Percentiles rank a stretch among this genome's conserved stretches.
Conservation (phyloP, 768 basidiomycete species). For the Crassisporium funariophilum region DNA sequence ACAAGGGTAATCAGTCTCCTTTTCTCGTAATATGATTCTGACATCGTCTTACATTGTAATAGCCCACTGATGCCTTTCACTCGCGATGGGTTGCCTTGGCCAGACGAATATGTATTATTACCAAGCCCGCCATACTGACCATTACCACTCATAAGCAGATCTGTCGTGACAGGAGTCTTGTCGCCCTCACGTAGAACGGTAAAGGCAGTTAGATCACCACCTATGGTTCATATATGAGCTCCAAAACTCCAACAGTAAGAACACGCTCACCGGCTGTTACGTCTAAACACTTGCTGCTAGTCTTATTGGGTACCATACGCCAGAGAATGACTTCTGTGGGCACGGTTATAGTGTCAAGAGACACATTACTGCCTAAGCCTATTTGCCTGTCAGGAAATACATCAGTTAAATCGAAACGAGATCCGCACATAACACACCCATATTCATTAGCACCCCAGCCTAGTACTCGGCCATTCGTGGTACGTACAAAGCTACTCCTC, state of each 20-base stretch:
- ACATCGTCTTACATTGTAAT: constrained; percentile 73
- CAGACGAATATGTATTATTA: constrained; percentile 65
- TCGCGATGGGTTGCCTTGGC: constrained; percentile 68
- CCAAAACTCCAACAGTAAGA: background rate
- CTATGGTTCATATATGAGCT: constrained; percentile 32
- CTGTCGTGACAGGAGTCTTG: constrained; percentile 30
- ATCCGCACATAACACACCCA: constrained; percentile 49
- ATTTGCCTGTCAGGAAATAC: constrained; percentile 59
- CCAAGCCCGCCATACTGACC: constrained; percentile 84
- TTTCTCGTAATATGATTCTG: background rate
- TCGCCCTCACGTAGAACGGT: constrained; percentile 55
- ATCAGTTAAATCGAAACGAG: constrained; percentile 4
- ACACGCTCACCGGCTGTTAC: constrained; percentile 59
- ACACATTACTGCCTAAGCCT: constrained; percentile 67
- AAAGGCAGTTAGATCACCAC: constrained; percentile 79
- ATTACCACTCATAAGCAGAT: constrained; percentile 77
- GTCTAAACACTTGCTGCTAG: constrained; percentile 60
- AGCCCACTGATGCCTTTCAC: constrained; percentile 83
- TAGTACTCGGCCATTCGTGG: constrained; percentile 69
- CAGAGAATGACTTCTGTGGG: constrained; percentile 86
- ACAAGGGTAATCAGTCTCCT: constrained; percentile 2
- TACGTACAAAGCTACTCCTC: constrained; percentile 73
- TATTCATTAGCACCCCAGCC: constrained; percentile 91
- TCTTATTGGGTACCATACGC: constrained; percentile 50
- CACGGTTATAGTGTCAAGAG: constrained; percentile 68